A percentile compares a stretch with the other conserved stretches of the same genome.
Conservation (phyloP, 306 rosid species). For the Fragaria ananassa region DNA sequence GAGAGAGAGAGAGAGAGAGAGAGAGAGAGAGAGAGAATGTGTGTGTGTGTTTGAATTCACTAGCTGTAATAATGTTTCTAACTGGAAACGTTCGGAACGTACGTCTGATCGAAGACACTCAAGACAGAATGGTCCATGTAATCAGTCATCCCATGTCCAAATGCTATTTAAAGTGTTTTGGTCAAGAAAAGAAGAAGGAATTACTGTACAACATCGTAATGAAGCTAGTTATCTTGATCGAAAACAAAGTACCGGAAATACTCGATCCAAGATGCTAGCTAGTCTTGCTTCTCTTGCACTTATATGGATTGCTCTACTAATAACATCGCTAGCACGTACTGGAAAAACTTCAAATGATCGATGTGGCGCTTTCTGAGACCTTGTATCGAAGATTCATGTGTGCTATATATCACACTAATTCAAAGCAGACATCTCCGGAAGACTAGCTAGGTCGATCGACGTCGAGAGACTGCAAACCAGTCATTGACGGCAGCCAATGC, state of each 20-base stretch:
- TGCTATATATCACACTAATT: background rate
- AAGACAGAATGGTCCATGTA: background rate
- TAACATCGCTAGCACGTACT: background rate
- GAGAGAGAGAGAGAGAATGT: too few relatives aligned
- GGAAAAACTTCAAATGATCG: background rate
- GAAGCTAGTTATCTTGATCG: too few relatives aligned
- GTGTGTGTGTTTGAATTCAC: too few relatives aligned
- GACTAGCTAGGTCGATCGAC: background rate
- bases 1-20: too few relatives aligned
- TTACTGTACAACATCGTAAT: too few relatives aligned
- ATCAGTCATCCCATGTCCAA: too few relatives aligned
- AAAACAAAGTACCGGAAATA: too few relatives aligned
- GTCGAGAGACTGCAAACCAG: background rate
- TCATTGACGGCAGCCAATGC: background rate
- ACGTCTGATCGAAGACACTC: too few relatives aligned
- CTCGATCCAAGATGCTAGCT: too few relatives aligned
- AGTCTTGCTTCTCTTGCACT: background rate
- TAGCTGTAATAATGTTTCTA: too few relatives aligned
- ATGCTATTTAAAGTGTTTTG: too few relatives aligned
- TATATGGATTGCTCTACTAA: background rate
- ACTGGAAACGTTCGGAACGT: too few relatives aligned
- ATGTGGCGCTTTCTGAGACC: background rate
- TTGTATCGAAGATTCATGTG: background rate
- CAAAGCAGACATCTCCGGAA: background rate
- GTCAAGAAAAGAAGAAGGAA: background rate